Evolutionary conservation across 306 rosid genomes (phyloP).

Genomic region (Inga leiocalycina): DNA sequence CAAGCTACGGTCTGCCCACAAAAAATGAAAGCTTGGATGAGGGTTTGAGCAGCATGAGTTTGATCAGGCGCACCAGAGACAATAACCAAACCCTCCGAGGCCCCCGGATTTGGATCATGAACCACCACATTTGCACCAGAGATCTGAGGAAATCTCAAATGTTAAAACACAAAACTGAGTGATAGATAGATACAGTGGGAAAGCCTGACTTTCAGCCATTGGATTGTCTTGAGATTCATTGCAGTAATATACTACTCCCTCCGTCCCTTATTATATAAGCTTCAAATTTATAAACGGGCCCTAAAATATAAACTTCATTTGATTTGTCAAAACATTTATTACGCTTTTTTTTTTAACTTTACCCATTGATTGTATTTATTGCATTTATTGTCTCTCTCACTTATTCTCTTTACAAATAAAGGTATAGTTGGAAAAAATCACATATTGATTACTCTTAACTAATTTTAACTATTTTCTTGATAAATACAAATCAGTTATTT

Average conservation of each 20-base stretch:
- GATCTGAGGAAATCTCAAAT: constrained; percentile 45
- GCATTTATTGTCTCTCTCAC: too few relatives aligned
- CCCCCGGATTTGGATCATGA: constrained; percentile 67
- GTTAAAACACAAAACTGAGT: constrained; percentile 3
- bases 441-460: too few relatives aligned
- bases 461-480: too few relatives aligned
- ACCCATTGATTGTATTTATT: too few relatives aligned
- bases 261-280: too few relatives aligned
- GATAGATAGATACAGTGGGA: background rate
- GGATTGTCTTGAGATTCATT: background rate
- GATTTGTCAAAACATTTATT: too few relatives aligned
- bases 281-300: too few relatives aligned
- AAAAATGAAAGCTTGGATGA: constrained; percentile 85
- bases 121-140: constrained; percentile 73
- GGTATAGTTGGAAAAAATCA: too few relatives aligned
- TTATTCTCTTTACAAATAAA: too few relatives aligned
- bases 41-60: constrained; percentile 71
- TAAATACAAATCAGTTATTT: too few relatives aligned
- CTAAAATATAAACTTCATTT: too few relatives aligned
- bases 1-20: constrained; percentile 59
- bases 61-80: constrained; percentile 68
- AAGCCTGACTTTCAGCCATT: background rate
- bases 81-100: constrained; percentile 52
- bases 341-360: too few relatives aligned
- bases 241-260: background rate